Conservation (phyloP, 2,329 filamentous ascomycete genomes). For the Tolypocladium sp. region DNA sequence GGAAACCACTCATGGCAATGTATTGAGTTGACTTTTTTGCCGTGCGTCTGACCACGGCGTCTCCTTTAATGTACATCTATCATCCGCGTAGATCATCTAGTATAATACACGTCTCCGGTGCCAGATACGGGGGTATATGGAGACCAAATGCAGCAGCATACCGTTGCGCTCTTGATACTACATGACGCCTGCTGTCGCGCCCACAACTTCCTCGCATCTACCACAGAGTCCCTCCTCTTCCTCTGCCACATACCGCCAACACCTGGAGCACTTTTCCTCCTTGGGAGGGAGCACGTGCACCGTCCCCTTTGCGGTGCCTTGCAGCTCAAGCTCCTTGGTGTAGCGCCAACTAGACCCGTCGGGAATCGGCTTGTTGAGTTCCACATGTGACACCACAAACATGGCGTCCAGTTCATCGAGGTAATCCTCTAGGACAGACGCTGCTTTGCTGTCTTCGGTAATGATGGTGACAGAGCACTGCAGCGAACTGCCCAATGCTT, state of each 20-base stretch:
- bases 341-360: constrained; percentile 29
- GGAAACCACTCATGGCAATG: too few relatives aligned
- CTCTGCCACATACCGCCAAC: constrained; percentile 80
- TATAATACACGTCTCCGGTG: neutral
- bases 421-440: constrained; percentile 28
- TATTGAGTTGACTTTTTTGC: too few relatives aligned
- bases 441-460: constrained; percentile 26
- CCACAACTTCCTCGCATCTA: constrained; percentile 62
- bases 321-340: constrained; percentile 31
- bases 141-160: neutral
- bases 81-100: neutral
- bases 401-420: constrained; percentile 48
- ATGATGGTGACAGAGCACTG: constrained; percentile 61
- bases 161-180: neutral
- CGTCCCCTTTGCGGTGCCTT: constrained; percentile 20
- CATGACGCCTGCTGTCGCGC: neutral
- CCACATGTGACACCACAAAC: constrained; percentile 61
- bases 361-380: constrained; percentile 28
- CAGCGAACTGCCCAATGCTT: constrained; percentile 70
- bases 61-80: neutral
- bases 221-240: constrained; percentile 57
- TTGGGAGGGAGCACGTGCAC: constrained; percentile 39
- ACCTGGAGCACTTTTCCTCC: constrained; percentile 69
- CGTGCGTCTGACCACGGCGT: too few relatives aligned
- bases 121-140: neutral